Base-by-base conservation (phyloP, 306 rosid species). In the Hippophae rhamnoides region DNA sequence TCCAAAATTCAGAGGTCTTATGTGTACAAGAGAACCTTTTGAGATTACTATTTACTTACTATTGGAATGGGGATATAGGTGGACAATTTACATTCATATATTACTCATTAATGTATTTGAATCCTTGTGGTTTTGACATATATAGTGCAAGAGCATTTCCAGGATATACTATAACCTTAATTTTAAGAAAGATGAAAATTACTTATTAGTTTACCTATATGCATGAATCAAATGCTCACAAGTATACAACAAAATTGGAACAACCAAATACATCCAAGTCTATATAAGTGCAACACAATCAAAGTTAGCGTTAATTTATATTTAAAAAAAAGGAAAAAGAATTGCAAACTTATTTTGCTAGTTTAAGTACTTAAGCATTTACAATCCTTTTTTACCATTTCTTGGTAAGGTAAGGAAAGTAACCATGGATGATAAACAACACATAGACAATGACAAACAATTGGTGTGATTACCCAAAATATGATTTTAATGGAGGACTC, bases 391-490 rank as follows among this genome's bases (percentile, higher is more conserved):
- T 83, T 80, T 87, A 82, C 95, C 96, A 90, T 53, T 82, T 14
- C 82, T 85, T 85, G 74, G 86, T 51, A 66, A 90, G 23, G 23
- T 18, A 18, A 18, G 1, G 23, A 18, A 18, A 18, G 23, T 18
- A 18, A 18, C 23, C 23, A 10, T 90, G 96, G 45, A 85, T 57
- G 58, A 87, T 75, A 53, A 90, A 79, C 63, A 90, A 87, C 8
- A 41, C 83, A 60, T 90, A 90, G 62, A 90, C 94, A 43, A 87
- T 79, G 69, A 90, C 76, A 59, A 90, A 90, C 26, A 87, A 72
- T 49, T 90, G 96, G 64, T 90, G 96, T 5, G 96, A 90, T 73
- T 90, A 90, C 98, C 98, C 83, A 60, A 90, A 90, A 18, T 18
- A 18, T 0, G 23, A 1, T 18, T 18, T 18, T 18, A 0, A 1